Conservation (phyloP, 768 basidiomycete genomes). For the Mycena indigotica region DNA sequence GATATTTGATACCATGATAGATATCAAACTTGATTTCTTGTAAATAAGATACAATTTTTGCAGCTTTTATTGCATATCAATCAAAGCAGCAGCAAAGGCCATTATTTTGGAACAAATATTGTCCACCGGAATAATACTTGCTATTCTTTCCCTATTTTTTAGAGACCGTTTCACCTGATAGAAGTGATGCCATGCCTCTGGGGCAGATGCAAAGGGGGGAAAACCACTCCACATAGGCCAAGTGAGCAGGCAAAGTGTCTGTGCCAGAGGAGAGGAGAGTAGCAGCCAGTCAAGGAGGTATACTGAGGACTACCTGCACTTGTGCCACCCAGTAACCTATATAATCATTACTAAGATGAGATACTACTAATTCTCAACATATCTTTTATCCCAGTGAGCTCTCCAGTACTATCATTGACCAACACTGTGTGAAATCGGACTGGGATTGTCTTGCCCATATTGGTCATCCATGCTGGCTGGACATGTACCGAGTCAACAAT, state of each 20-base stretch:
- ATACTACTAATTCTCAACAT: neutral
- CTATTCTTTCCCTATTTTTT: conserved; percentile 12
- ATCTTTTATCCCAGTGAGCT: conserved; percentile 22
- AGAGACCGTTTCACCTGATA: conserved; percentile 19
- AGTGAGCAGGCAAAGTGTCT: conserved; percentile 13
- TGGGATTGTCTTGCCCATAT: conserved; percentile 20
- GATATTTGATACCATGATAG: too few relatives aligned
- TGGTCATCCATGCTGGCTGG: conserved; percentile 21
- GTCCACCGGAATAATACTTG: conserved; percentile 31
- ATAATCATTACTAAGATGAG: neutral
- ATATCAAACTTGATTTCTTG: too few relatives aligned
- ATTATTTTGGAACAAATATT: too few relatives aligned
- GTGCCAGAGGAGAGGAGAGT: conserved; percentile 14
- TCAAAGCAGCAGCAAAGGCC: too few relatives aligned
- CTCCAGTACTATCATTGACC: conserved; percentile 18
- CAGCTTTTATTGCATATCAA: too few relatives aligned
- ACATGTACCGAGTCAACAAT: conserved; percentile 35
- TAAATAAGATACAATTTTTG: too few relatives aligned
- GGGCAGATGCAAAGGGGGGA: conserved; percentile 14
- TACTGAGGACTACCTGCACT: conserved; percentile 26
- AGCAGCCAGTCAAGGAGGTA: conserved; percentile 16
- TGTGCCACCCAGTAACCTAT: neutral
- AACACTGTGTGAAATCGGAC: conserved; percentile 34
- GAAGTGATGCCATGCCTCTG: conserved; percentile 23
- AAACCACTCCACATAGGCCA: conserved; percentile 34